Conservation (phyloP, 768 basidiomycete species). For the Pleurotus eryngii region DNA sequence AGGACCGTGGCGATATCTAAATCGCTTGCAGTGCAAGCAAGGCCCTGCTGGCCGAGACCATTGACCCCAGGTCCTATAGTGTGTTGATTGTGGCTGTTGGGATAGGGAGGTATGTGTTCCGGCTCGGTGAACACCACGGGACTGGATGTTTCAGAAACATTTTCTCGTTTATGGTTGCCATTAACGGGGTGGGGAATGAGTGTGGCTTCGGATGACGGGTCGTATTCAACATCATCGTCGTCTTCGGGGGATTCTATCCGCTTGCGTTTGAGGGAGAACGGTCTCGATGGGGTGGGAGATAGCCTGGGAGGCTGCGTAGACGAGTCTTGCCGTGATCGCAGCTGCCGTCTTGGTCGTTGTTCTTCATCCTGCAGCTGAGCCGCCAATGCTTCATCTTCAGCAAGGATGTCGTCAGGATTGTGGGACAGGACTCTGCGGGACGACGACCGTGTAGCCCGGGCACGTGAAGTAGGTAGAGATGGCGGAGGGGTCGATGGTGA, state of each 20-base stretch:
- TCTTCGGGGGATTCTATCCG: constrained; percentile 37
- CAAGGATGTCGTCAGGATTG: constrained; percentile 9
- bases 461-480: neutral
- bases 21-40: neutral
- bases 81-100: neutral
- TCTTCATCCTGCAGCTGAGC: constrained; percentile 28
- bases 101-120: neutral
- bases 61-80: neutral
- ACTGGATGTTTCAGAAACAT: neutral
- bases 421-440: constrained; percentile 5
- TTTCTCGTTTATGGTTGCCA: neutral
- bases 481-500: neutral
- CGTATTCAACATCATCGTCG: constrained; percentile 14
- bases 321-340: constrained; percentile 17
- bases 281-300: neutral
- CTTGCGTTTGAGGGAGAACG: constrained; percentile 37
- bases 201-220: constrained; percentile 5
- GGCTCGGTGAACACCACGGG: neutral
- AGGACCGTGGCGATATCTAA: neutral
- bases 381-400: constrained; percentile 23
- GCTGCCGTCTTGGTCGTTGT: constrained; percentile 28
- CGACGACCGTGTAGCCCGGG: neutral
- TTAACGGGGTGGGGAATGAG: neutral
- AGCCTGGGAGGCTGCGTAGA: neutral
- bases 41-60: neutral